Percentiles rank a stretch among this genome's conserved stretches.
phyloP scores from a whole-genome alignment of 1,284 basidiomycete species.

The Ceratobasidium sp. region DNA sequence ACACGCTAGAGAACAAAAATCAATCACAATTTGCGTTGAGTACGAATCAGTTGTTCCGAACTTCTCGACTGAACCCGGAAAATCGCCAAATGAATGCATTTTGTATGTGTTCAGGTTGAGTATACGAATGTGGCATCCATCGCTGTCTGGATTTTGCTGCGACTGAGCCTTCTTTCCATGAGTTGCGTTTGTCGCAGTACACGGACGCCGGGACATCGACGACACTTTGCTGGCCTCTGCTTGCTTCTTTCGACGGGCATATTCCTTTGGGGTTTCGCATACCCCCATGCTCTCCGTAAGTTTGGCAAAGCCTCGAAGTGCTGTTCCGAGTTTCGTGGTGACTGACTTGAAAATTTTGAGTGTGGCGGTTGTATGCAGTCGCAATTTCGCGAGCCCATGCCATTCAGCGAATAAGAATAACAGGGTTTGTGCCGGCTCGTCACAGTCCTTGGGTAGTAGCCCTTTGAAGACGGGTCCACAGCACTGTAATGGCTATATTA shows the following conservation, averaged over 20 bases:
- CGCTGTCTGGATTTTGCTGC: not conserved
- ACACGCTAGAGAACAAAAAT: not conserved
- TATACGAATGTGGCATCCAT: too few species aligned
- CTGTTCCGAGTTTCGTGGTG: slow-evolving; percentile 47
- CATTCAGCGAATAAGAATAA: not conserved
- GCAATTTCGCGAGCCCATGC: too few species aligned
- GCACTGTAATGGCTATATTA: slow-evolving; percentile 46
- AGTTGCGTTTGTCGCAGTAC: not conserved
- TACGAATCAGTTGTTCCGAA: slow-evolving; percentile 19
- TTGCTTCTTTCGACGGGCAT: slow-evolving; percentile 6
- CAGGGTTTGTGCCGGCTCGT: not conserved
- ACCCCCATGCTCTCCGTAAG: slow-evolving; percentile 40
- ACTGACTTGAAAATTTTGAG: slow-evolving; percentile 44
- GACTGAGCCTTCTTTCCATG: too few species aligned
- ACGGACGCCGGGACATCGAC: too few species aligned
- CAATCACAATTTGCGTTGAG: slow-evolving; percentile 44
- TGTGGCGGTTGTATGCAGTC: slow-evolving; percentile 46
- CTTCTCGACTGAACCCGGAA: not conserved
- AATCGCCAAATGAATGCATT: slow-evolving; percentile 1
- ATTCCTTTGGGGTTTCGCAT: slow-evolving; percentile 49
- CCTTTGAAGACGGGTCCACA: slow-evolving; percentile 50
- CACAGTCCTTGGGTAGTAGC: slow-evolving; percentile 45
- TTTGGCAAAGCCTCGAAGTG: slow-evolving; percentile 48
- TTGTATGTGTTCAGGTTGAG: slow-evolving; percentile 1
- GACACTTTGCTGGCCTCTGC: not conserved